Evolutionary conservation across 371 early-diverging fungal species (phyloP).

Genomic region (Lichtheimia corymbifera): DNA sequence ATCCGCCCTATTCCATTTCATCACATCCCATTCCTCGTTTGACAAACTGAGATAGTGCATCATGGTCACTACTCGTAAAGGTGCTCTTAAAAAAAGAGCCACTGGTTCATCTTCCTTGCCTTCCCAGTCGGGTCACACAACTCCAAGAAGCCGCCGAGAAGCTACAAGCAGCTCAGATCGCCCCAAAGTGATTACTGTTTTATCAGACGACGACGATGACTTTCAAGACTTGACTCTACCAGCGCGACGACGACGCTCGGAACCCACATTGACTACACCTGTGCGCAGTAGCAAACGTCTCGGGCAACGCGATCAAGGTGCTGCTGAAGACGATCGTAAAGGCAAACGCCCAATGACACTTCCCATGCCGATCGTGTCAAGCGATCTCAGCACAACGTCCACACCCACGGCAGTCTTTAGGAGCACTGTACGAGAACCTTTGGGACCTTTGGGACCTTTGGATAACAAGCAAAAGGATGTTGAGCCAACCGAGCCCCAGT

Average conservation of each 20-base stretch:
- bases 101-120: constrained; percentile 2
- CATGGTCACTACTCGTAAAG: constrained; percentile 18
- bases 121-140: not conserved
- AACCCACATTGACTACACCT: not conserved
- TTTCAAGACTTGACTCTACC: too few species aligned
- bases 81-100: not conserved
- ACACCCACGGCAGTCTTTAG: too few species aligned
- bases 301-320: not conserved
- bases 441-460: too few species aligned
- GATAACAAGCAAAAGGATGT: too few species aligned
- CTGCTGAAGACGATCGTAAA: constrained; percentile 7
- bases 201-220: not conserved
- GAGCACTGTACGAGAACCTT: too few species aligned
- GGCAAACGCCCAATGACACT: constrained; percentile 8
- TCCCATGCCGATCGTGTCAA: too few species aligned
- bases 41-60: not conserved
- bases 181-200: not conserved
- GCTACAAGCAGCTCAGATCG: not conserved
- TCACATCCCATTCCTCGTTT: not conserved
- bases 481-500: too few species aligned
- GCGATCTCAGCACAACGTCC: too few species aligned
- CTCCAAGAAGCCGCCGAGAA: not conserved
- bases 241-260: not conserved
- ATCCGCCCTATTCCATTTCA: not conserved
- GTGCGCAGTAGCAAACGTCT: not conserved